These are phyloP conservation scores for Cunninghamia lanceolata DNA, from an alignment of 75 land plant genomes.

Conservation along the genomic window DNA sequence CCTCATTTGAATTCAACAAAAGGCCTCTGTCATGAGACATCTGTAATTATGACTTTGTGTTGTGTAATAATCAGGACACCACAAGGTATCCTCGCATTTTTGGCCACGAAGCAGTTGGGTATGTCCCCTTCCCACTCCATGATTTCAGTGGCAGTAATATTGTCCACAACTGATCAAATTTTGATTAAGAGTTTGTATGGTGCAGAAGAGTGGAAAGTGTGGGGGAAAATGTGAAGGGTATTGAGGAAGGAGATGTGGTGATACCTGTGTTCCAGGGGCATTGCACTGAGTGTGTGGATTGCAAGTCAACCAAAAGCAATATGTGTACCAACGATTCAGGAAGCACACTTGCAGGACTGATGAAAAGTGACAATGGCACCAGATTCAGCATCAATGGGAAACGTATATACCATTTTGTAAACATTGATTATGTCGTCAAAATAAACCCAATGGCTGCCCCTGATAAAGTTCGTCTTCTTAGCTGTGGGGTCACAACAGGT, in stretches of 20 bases:
- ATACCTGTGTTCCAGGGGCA: conserved; percentile 43
- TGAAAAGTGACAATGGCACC: conserved; percentile 9
- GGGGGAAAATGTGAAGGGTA: conserved; percentile 50
- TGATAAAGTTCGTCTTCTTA: conserved; percentile 52
- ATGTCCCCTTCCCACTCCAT: not conserved
- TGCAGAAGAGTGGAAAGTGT: conserved; percentile 71
- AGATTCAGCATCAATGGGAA: conserved; percentile 34
- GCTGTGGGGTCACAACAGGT: conserved; percentile 75
- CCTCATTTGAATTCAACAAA: not conserved
- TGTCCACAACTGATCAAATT: not conserved
- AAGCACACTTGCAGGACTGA: conserved; percentile 11
- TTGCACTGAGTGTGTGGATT: conserved; percentile 60
- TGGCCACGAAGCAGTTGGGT: conserved; percentile 91
- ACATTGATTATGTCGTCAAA: conserved; percentile 41
- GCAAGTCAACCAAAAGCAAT: conserved; percentile 37
- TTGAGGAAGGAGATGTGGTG: conserved; percentile 52
- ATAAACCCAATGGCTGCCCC: conserved; percentile 37
- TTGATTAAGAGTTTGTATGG: not conserved
- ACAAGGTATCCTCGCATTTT: conserved; percentile 57
- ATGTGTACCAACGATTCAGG: conserved; percentile 20
- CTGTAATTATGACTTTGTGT: too few species aligned
- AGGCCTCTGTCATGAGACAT: too few species aligned
- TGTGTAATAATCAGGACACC: not conserved
- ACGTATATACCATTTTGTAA: conserved; percentile 45
- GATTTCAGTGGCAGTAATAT: not conserved